These are phyloP conservation scores for Dioszegia crocea DNA, from an alignment of 768 basidiomycete species.

Conservation along the genomic window DNA sequence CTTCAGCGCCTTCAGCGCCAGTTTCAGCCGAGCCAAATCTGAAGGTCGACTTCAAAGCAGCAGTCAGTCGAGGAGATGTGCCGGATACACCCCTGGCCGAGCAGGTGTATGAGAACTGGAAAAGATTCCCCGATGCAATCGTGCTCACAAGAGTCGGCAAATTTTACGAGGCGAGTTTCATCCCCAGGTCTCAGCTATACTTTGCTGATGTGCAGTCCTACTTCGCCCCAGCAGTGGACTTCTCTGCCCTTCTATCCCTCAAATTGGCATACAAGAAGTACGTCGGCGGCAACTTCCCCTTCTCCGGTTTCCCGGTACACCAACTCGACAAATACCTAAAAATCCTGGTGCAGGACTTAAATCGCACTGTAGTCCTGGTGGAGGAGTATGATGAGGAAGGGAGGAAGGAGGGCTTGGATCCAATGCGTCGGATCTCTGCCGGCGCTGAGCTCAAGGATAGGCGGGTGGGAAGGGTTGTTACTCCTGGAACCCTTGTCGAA, in stretches of 20 bases:
- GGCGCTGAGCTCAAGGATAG: constrained; percentile 54
- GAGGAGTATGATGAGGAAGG: constrained; percentile 67
- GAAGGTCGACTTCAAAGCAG: constrained; percentile 2
- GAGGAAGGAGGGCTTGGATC: constrained; percentile 19
- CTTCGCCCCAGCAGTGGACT: constrained; percentile 80
- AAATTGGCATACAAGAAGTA: constrained; percentile 56
- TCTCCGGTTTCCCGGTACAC: constrained; percentile 85
- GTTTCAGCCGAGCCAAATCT: neutral
- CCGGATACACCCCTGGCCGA: constrained; percentile 59
- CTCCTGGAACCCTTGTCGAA: constrained; percentile 90
- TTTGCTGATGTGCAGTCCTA: constrained; percentile 63
- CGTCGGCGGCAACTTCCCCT: constrained; percentile 53
- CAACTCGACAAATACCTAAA: constrained; percentile 85
- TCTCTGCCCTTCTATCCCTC: constrained; percentile 72
- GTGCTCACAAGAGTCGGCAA: constrained; percentile 87
- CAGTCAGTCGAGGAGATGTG: constrained; percentile 14
- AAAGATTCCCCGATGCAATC: constrained; percentile 78
- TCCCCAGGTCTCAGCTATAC: too few relatives aligned
- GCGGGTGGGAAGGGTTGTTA: constrained; percentile 78
- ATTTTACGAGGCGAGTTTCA: constrained; percentile 76
- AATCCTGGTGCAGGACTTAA: constrained; percentile 73
- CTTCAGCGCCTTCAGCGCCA: too few relatives aligned
- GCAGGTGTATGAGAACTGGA: constrained; percentile 67
- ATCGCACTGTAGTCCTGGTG: constrained; percentile 83
- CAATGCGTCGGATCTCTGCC: constrained; percentile 15